phyloP scores from a whole-genome alignment of 2,329 filamentous ascomycete species.

The Alternaria ventricosa region DNA sequence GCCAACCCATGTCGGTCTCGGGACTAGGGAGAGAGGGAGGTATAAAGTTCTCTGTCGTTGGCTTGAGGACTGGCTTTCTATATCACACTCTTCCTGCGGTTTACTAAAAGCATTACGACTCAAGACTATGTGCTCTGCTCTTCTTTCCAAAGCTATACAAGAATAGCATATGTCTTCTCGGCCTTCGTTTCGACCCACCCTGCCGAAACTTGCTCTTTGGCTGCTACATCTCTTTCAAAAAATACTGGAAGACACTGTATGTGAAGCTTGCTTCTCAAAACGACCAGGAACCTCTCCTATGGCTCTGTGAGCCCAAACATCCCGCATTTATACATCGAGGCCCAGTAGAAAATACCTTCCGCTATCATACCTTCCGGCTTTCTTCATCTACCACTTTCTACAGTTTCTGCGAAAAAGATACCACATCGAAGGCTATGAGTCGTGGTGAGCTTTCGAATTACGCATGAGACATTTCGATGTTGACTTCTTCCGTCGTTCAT shows the following conservation, averaged over 20 bases:
- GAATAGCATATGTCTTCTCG: neutral
- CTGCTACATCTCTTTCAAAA: too few relatives aligned
- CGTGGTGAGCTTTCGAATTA: too few relatives aligned
- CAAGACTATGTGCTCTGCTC: neutral
- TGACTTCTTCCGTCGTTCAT: too few relatives aligned
- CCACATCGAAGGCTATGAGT: too few relatives aligned
- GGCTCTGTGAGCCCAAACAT: neutral
- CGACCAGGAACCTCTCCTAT: neutral
- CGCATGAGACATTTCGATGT: too few relatives aligned
- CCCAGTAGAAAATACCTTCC: neutral
- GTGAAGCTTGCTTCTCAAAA: neutral
- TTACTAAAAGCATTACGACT: neutral
- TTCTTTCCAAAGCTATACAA: neutral
- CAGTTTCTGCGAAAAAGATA: too few relatives aligned
- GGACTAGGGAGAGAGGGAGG: neutral
- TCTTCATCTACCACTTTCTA: too few relatives aligned
- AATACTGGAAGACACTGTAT: neutral
- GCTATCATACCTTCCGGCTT: too few relatives aligned
- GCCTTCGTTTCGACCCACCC: accelerated
- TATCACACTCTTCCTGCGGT: neutral
- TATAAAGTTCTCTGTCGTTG: neutral
- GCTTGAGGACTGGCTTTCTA: neutral
- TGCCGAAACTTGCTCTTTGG: neutral
- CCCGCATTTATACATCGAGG: neutral
- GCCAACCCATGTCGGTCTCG: neutral